Evolutionary conservation across 495 filamentous ascomycete genomes (phyloP), one percentile per base, ranked within the genome.

Genomic region (Aspergillus ellipticus): DNA sequence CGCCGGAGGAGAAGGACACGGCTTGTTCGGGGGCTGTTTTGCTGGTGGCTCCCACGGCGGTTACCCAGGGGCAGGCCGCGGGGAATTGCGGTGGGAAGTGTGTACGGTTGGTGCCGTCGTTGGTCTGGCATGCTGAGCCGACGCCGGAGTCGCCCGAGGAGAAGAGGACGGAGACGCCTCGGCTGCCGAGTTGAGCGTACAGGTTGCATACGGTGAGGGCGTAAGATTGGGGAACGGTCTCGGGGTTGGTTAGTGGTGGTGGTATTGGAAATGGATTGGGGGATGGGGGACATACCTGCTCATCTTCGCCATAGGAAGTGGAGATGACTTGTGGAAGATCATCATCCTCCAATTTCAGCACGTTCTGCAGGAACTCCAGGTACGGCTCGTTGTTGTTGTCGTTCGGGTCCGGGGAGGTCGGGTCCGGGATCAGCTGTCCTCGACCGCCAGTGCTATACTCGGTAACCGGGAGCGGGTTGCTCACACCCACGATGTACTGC

Each of bases 291-390:
- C n/a, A n/a, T 64, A 74, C 62, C 70, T 76, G 79, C 66, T 96
- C 90, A 45, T 91, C 82, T 59, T 93, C 89, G 39, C 88, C 89
- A 66, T 94, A 96, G 0, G 86, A 90, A 42, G 84, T 90, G 33
- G 87, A 85, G 55, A 96, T 81, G 11, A 88, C 83, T 55, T 87
- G 83, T 1, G 90, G 90, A 9, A 96, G 77, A 7, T 84, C 74
- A 13, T 65, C 54, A 49, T 80, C 68, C 17, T 68, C 63, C 47
- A 75, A 54, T 45, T 72, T 74, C 13, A 85, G 71, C 2, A 89
- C 69, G 57, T 83, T 84, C 21, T 84, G 78, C 29, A 91, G 79
- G 59, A 85, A 90, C 2, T 84, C 80, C 5, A 92, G 74, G 65
- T 89, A 94, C 0, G 89, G 89, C 76, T 92, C 88, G 67, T 91